phyloP scores from a whole-genome alignment of 768 basidiomycete species.

The Vararia minispora region DNA sequence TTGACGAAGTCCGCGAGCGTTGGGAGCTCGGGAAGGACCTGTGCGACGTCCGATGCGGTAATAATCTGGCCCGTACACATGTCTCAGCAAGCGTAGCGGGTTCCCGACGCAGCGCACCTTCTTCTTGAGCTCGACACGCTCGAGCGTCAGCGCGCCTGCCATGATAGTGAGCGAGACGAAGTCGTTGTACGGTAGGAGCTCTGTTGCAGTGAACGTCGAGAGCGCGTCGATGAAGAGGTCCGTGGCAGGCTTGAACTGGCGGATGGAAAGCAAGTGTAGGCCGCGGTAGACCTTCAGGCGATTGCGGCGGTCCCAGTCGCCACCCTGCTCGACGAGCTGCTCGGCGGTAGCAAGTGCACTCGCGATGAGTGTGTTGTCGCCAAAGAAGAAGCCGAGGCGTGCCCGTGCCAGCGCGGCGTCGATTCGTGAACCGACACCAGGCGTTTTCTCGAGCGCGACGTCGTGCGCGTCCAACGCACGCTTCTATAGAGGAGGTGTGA shows the following conservation, averaged over 20 bases:
- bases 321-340: slow-evolving; percentile 87
- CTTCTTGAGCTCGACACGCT: slow-evolving; percentile 82
- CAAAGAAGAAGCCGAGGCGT: slow-evolving; percentile 85
- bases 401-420: slow-evolving; percentile 86
- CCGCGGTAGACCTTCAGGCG: slow-evolving; percentile 93
- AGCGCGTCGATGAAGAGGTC: slow-evolving; percentile 84
- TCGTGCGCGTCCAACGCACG: slow-evolving; percentile 72
- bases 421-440: slow-evolving; percentile 86
- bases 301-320: slow-evolving; percentile 97
- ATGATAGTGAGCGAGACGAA: slow-evolving; percentile 84
- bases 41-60: slow-evolving; percentile 75
- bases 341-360: slow-evolving; percentile 70
- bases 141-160: slow-evolving; percentile 62
- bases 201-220: slow-evolving; percentile 89
- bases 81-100: neutral
- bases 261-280: slow-evolving; percentile 72
- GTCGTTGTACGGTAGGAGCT: slow-evolving; percentile 79
- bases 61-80: slow-evolving; percentile 62
- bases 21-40: slow-evolving; percentile 74
- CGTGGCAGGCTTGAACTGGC: slow-evolving; percentile 86
- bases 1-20: slow-evolving; percentile 74
- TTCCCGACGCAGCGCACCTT: slow-evolving; percentile 41
- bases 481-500: slow-evolving; percentile 36
- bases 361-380: slow-evolving; percentile 61
- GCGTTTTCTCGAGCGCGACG: slow-evolving; percentile 81